Evolutionary conservation across 768 basidiomycete genomes (phyloP), one percentile per base, ranked within the genome.

Genomic region (Boletus vinaceobasis): DNA sequence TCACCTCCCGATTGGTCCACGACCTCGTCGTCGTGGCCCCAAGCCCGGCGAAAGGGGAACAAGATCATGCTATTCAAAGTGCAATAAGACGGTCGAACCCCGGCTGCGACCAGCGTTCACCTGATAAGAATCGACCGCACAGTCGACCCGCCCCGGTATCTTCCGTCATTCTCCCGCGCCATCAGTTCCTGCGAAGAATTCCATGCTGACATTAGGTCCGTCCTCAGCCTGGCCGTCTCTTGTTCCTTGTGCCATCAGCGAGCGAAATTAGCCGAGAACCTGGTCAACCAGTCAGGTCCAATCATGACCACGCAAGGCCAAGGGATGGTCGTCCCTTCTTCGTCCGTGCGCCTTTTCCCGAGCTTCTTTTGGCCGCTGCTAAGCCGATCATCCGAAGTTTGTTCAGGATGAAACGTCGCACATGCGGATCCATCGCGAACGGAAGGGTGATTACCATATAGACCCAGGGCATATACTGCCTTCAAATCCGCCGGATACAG

Each of bases 341-440:
- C 46, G 51, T 46, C 27, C 57, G 48, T 57, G 50, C 58, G 53
- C 58, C 42, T 46, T 56, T 57, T 61, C 36, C 66, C 59, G 60
- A 40, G 31, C 57, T 57, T 60, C 56, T 49, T 60, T 60, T 46
- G 11, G 55, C 62, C 65, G 62, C 66, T 49, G 56, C 43, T 52
- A 37, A 62, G 56, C 67, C 65, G 67, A 64, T 64, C 57, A 50
- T 58, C 37, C 45, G 31, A 56, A 43, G 38, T 36, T 31, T 19
- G 43, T 48, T 44, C 32, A 56, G 29, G 53, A 29, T 58, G 60
- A 67, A 64, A 58, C 59, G 53, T 52, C 50, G 65, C 60, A 47
- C 50, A 57, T 63, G 69, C 59, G 66, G 69, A 60, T 62, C 71
- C 63, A 52, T 43, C 45, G 14, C 51, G 54, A 47, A 48, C 48